Evolutionary conservation across 2,329 filamentous ascomycete species (phyloP), one percentile per base, ranked within the genome.

Genomic region (Pyricularia sp.): DNA sequence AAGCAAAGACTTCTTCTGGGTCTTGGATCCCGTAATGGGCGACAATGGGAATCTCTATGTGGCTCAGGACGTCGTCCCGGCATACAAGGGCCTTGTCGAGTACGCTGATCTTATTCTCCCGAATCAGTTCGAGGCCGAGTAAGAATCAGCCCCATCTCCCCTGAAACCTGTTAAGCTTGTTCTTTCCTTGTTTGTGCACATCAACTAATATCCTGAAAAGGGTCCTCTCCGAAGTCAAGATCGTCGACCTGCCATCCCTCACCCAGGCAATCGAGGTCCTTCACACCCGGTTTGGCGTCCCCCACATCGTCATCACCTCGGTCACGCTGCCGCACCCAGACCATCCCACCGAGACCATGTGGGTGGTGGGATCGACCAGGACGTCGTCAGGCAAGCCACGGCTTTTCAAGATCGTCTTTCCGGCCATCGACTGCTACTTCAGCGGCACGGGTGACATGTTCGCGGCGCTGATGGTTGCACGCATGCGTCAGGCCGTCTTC

Each of bases 371-470:
- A 69, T 94, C 92, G 12, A 93, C 89, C 23, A 89, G 89, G 76
- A 85, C 83, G 69, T 86, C 83, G 65, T 81, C 79, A 71, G 86
- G 88, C 72, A 83, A 83, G 61, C 88, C 94, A 0, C 90, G 95
- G n/a, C 85, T 94, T 68, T 99, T 98, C 83, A 89, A 90, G 75
- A 90, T 98, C 75, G 88, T 91, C 69, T 92, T 97, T 69, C 93
- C 94, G 0, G 87, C 90, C 31, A 89, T 97, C 70, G 92, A 97
- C 76, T 92, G 93, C 80, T 97, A 95, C 83, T 99, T 98, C 80
- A 93, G 91, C 74, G 95, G 95, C 59, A 98, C 96, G 0, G 95
- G 95, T 65, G 95, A 99, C 81, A 97, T 99, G 94, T 98, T 99
- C 76, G 94, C 93, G 33, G 94, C 94, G 9, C 84, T 99, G 64